These are phyloP conservation scores for Hamigera avellanea DNA, from an alignment of 495 filamentous ascomycete genomes.

Conservation along the genomic window DNA sequence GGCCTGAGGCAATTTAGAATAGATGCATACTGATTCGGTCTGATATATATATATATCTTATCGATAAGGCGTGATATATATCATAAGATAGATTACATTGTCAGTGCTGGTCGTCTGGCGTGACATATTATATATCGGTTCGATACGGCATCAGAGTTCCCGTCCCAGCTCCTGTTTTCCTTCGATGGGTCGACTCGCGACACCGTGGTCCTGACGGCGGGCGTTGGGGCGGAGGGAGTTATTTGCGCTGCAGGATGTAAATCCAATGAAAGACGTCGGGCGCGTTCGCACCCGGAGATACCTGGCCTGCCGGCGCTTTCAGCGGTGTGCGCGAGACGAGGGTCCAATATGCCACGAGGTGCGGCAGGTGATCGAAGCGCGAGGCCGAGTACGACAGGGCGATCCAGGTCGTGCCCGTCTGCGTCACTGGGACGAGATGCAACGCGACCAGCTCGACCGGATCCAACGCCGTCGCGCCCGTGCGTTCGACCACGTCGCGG, in stretches of 20 bases:
- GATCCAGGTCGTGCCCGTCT: slow-evolving; percentile 21
- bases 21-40: too few relatives aligned
- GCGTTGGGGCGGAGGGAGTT: too few relatives aligned
- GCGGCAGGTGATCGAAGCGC: slow-evolving; percentile 20
- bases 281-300: slow-evolving; percentile 18
- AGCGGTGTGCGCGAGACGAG: slow-evolving; percentile 22
- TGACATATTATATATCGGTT: too few relatives aligned
- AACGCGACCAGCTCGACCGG: slow-evolving; percentile 28
- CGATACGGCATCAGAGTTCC: too few relatives aligned
- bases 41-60: too few relatives aligned
- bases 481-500: slow-evolving; percentile 4
- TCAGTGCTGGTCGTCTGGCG: too few relatives aligned
- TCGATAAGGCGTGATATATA: too few relatives aligned
- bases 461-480: slow-evolving; percentile 7
- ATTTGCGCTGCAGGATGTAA: slow-evolving; percentile 25
- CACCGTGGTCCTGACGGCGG: too few relatives aligned
- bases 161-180: too few relatives aligned
- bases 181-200: too few relatives aligned
- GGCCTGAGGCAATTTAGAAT: too few relatives aligned
- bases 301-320: slow-evolving; percentile 25
- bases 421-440: slow-evolving; percentile 24
- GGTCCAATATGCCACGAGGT: slow-evolving; percentile 18
- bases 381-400: slow-evolving; percentile 26
- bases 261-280: slow-evolving; percentile 33
- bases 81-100: too few relatives aligned